Conservation (phyloP, 116 monocot species). For the Phalaenopsis hybrid region DNA sequence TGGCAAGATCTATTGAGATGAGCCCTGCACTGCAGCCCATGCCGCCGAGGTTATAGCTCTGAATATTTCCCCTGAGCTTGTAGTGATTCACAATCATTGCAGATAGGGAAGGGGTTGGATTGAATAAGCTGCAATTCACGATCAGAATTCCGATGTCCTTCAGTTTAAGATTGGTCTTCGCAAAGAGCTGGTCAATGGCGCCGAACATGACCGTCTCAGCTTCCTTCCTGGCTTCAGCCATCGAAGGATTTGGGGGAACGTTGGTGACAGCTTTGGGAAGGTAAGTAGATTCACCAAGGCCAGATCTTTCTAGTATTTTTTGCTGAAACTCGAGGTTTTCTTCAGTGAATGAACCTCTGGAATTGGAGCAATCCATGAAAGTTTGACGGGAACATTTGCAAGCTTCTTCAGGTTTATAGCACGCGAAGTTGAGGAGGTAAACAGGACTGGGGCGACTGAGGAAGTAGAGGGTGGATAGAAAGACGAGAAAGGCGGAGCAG, state of each 20-base stretch:
- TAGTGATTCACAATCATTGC: slow-evolving; percentile 42
- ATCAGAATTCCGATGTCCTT: slow-evolving; percentile 33
- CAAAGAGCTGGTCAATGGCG: slow-evolving; percentile 34
- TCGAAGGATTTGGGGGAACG: slow-evolving; percentile 24
- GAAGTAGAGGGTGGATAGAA: slow-evolving; percentile 29
- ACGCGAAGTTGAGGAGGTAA: slow-evolving; percentile 38
- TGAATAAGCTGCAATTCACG: slow-evolving; percentile 48
- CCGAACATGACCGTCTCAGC: slow-evolving; percentile 40
- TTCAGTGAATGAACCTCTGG: slow-evolving; percentile 17
- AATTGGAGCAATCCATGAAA: slow-evolving; percentile 19
- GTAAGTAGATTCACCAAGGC: slow-evolving; percentile 38
- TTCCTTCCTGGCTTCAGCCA: slow-evolving; percentile 30
- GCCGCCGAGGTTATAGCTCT: slow-evolving; percentile 40
- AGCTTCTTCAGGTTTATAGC: slow-evolving; percentile 29
- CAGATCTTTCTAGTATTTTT: slow-evolving; percentile 30
- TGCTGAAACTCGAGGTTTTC: slow-evolving; percentile 36
- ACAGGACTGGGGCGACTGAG: slow-evolving; percentile 35
- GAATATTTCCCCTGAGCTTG: slow-evolving; percentile 29
- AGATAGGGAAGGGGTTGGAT: slow-evolving; percentile 42
- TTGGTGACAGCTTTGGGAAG: slow-evolving; percentile 18
- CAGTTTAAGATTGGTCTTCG: slow-evolving; percentile 25
- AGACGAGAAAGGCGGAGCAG: slow-evolving; percentile 17
- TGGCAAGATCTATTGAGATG: slow-evolving; percentile 39
- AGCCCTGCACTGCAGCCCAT: slow-evolving; percentile 52
- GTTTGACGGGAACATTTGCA: slow-evolving; percentile 14